These are phyloP conservation scores for Aspergillus sp. DNA, from an alignment of 2,329 filamentous ascomycete species.

Conservation along the genomic window DNA sequence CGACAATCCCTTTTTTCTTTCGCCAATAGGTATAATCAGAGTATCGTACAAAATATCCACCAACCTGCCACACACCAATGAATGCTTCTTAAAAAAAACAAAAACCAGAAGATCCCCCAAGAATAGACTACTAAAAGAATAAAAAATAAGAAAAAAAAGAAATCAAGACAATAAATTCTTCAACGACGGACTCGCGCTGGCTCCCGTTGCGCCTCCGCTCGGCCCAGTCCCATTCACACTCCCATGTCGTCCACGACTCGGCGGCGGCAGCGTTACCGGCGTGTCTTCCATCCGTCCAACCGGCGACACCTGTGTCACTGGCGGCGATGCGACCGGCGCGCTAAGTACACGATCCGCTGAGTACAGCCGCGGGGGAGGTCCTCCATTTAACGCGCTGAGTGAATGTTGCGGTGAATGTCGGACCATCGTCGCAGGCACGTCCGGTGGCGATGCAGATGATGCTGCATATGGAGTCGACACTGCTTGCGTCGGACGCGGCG, in stretches of 20 bases:
- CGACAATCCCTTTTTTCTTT: not conserved
- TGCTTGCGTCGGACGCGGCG: slow-evolving; percentile 27
- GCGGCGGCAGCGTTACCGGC: slow-evolving; percentile 15
- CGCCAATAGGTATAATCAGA: not conserved
- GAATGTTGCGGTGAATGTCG: slow-evolving; percentile 31
- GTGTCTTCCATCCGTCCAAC: slow-evolving; percentile 24
- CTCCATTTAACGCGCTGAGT: slow-evolving; percentile 28
- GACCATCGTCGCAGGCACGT: slow-evolving; percentile 28
- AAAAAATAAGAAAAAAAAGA: slow-evolving; percentile 4
- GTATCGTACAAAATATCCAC: slow-evolving; percentile 1
- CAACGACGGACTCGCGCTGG: slow-evolving; percentile 68
- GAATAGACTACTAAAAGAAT: too few relatives aligned
- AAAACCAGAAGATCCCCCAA: too few relatives aligned
- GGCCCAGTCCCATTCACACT: slow-evolving; percentile 19
- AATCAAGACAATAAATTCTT: slow-evolving; percentile 61
- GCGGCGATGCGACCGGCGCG: slow-evolving; percentile 28
- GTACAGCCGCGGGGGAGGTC: slow-evolving; percentile 30
- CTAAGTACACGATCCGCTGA: slow-evolving; percentile 30
- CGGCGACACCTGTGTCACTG: slow-evolving; percentile 25
- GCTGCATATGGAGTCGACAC: slow-evolving; percentile 24
- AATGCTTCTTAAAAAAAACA: not conserved
- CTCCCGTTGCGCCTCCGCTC: slow-evolving; percentile 41
- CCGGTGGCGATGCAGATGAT: slow-evolving; percentile 31
- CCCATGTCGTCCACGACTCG: slow-evolving; percentile 20
- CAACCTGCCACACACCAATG: not conserved